Percentiles rank a stretch among this genome's conserved stretches.
phyloP scores from a whole-genome alignment of 1,284 basidiomycete species.

The Sanguinoderma infundibulare region DNA sequence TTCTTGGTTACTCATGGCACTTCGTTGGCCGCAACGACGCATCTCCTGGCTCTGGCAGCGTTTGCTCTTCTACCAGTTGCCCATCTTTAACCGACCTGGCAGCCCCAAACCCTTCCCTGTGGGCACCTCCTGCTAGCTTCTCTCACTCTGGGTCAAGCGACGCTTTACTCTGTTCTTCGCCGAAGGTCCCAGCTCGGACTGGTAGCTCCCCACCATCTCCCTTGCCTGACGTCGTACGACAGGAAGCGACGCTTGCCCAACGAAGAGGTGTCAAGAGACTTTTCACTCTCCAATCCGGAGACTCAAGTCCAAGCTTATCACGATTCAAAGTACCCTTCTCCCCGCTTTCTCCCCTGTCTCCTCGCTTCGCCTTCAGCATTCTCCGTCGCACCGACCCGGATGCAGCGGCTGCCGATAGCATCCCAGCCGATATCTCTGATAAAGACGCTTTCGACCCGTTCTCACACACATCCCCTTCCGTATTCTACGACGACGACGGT shows the following conservation, averaged over 20 bases:
- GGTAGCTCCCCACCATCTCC: not conserved
- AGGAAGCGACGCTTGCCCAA: conserved; percentile 11
- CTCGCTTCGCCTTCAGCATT: not conserved
- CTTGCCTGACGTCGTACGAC: not conserved
- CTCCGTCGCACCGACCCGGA: not conserved
- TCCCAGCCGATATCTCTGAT: not conserved
- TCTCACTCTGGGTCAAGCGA: not conserved
- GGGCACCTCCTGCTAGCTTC: not conserved
- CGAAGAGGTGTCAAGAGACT: conserved; percentile 18
- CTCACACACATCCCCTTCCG: conserved; percentile 10
- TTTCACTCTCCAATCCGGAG: conserved; percentile 3
- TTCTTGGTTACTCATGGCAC: not conserved
- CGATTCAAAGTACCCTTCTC: conserved; percentile 7
- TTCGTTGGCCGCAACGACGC: not conserved
- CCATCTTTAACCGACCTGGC: not conserved
- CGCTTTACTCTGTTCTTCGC: not conserved
- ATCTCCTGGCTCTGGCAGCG: not conserved
- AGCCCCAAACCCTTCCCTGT: not conserved
- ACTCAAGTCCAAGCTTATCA: not conserved
- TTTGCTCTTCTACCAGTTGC: not conserved
- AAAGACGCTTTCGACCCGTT: conserved; percentile 26
- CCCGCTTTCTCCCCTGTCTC: conserved; percentile 8
- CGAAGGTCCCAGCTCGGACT: not conserved
- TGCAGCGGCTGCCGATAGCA: not conserved
- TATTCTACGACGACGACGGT: conserved; percentile 17